Evolutionary conservation across 2,329 filamentous ascomycete genomes (phyloP).

Genomic region (Xylariaceae sp.): DNA sequence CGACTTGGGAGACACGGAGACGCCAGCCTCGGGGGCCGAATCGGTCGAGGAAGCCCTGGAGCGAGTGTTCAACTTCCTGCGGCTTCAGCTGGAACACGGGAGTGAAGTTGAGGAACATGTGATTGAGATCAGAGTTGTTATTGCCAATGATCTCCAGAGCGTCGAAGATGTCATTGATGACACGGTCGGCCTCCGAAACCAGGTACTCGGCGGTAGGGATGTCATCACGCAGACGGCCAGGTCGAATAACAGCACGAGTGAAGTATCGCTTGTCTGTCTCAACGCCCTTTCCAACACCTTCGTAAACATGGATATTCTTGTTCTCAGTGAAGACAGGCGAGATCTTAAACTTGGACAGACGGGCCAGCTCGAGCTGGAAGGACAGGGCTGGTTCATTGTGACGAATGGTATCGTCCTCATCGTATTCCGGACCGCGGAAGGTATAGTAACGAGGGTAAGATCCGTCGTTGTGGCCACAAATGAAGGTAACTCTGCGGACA

Average conservation of each 20-base stretch:
- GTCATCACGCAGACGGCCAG: conserved; percentile 90
- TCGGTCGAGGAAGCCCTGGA: conserved; percentile 92
- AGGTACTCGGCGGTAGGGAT: conserved; percentile 98
- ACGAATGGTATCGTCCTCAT: conserved; percentile 92
- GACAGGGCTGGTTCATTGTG: conserved; percentile 94
- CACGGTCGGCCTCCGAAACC: conserved; percentile 91
- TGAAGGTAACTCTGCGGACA: conserved; percentile 89
- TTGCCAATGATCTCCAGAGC: conserved; percentile 98
- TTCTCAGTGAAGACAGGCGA: conserved; percentile 99
- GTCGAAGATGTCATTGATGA: conserved; percentile 97
- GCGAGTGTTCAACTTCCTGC: conserved; percentile 83
- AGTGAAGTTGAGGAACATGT: conserved; percentile 99
- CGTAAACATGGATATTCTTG: conserved; percentile 98
- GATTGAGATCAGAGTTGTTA: conserved; percentile 98
- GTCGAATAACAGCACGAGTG: conserved; percentile 89
- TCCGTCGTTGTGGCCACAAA: conserved; percentile 90
- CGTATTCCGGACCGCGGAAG: conserved; percentile 87
- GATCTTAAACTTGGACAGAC: conserved; percentile 95
- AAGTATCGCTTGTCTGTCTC: conserved; percentile 99
- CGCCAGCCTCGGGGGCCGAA: conserved; percentile 95
- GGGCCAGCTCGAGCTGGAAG: conserved; percentile 95
- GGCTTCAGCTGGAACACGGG: conserved; percentile 92
- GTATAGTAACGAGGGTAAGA: conserved; percentile 97
- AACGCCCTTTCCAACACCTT: conserved; percentile 89
- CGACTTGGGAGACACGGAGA: conserved; percentile 91